phyloP scores from a whole-genome alignment of 2,329 filamentous ascomycete species.

The Beauveria bassiana region DNA sequence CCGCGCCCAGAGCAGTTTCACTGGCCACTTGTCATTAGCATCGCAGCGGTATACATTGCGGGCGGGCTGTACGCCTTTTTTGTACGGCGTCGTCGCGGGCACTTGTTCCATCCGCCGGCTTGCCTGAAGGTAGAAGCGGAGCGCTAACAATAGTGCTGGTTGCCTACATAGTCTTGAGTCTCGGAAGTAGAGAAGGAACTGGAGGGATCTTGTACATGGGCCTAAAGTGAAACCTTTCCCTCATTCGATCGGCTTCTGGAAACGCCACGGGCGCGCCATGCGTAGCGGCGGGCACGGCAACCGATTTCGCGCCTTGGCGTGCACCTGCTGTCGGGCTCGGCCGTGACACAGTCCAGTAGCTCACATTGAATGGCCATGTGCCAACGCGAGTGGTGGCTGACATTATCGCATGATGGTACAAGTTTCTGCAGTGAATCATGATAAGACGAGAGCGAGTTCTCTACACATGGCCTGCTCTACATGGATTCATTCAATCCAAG shows the following conservation, averaged over 20 bases:
- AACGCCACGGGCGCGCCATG: neutral
- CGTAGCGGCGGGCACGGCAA: too few relatives aligned
- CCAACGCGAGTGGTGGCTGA: neutral
- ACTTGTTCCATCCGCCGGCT: slow-evolving; percentile 22
- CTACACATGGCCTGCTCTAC: neutral
- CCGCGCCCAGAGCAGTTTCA: slow-evolving; percentile 55
- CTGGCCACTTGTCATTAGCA: slow-evolving; percentile 53
- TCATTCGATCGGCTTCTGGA: neutral
- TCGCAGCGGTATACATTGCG: slow-evolving; percentile 36
- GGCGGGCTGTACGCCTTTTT: slow-evolving; percentile 24
- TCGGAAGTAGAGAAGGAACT: neutral
- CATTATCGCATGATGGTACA: neutral
- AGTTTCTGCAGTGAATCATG: neutral
- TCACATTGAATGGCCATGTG: neutral
- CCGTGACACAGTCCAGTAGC: neutral
- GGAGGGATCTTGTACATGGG: neutral
- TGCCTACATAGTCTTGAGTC: neutral
- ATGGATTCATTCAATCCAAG: too few relatives aligned
- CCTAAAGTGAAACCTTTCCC: neutral
- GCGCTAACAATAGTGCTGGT: neutral
- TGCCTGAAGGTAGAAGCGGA: neutral
- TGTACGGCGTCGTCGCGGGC: slow-evolving; percentile 24
- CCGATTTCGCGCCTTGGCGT: neutral
- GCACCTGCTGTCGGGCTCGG: neutral
- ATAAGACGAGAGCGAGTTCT: too few relatives aligned